These are phyloP conservation scores for Lepidopterella palustris DNA, from an alignment of 495 filamentous ascomycete species.

Conservation along the genomic window DNA sequence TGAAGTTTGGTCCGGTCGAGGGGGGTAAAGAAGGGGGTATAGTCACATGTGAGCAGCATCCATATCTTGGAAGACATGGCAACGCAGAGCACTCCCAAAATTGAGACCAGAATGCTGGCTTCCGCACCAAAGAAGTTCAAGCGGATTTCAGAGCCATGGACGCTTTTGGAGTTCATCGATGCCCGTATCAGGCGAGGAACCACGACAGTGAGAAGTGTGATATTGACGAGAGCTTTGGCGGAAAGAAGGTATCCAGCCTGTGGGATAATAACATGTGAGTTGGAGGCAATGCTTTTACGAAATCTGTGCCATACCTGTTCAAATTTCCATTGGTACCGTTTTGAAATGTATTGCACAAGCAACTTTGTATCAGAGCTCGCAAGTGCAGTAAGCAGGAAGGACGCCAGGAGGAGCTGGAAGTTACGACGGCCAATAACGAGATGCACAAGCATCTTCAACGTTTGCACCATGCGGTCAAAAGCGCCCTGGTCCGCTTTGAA, in stretches of 20 bases:
- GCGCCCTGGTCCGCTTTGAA: constrained; percentile 7
- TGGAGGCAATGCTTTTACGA: not conserved
- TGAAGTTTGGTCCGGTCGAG: too few relatives aligned
- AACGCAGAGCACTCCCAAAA: constrained; percentile 22
- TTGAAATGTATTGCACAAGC: constrained; percentile 28
- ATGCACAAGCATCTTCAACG: constrained; percentile 2
- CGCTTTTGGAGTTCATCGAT: constrained; percentile 12
- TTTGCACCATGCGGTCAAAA: constrained; percentile 6
- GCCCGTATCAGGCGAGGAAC: constrained; percentile 20
- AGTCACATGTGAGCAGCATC: constrained; percentile 24
- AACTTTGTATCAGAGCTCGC: constrained; percentile 26
- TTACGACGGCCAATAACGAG: constrained; percentile 19
- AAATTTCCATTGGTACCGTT: constrained; percentile 28
- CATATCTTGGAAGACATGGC: constrained; percentile 23
- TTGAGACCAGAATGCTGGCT: constrained; percentile 17
- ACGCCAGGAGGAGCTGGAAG: constrained; percentile 22
- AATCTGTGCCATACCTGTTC: constrained; percentile 12
- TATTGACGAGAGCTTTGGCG: constrained; percentile 23
- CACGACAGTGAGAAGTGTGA: constrained; percentile 17
- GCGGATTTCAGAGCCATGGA: constrained; percentile 19
- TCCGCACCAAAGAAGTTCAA: constrained; percentile 22
- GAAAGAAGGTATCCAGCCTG: constrained; percentile 28
- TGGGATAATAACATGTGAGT: too few relatives aligned
- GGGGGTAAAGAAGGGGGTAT: too few relatives aligned
- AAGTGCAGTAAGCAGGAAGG: constrained; percentile 24